These are phyloP conservation scores for Cajanus cajan DNA, from an alignment of 306 rosid genomes.

Conservation along the genomic window DNA sequence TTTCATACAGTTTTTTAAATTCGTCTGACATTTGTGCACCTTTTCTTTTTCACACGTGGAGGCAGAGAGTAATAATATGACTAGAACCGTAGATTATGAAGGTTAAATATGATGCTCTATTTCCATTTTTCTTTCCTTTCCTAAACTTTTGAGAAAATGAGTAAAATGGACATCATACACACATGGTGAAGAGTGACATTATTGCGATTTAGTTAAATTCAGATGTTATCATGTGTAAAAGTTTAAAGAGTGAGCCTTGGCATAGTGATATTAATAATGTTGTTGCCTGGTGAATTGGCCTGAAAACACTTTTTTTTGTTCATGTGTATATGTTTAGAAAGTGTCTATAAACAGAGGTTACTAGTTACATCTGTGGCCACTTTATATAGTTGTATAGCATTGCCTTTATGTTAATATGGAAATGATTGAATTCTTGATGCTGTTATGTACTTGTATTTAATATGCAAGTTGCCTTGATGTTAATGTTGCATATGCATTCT, in stretches of 20 bases:
- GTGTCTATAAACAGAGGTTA: background rate
- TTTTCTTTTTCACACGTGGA: background rate
- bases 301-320: background rate
- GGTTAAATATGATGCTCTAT: background rate
- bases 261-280: background rate
- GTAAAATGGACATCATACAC: too few species aligned
- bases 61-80: background rate
- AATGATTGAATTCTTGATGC: background rate
- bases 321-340: background rate
- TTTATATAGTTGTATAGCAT: background rate
- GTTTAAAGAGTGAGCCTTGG: background rate
- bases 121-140: too few species aligned
- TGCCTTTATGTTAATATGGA: background rate
- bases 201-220: background rate
- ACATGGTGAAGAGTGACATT: too few species aligned
- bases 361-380: background rate
- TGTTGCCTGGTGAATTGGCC: background rate
- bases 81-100: background rate
- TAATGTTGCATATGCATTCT: background rate
- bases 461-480: background rate
- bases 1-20: background rate
- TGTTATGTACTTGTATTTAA: background rate
- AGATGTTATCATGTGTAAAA: background rate
- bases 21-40: background rate
- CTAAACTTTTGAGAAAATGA: too few species aligned